These are phyloP conservation scores for Aspergillus ostianus DNA, from an alignment of 495 filamentous ascomycete species.

Conservation along the genomic window DNA sequence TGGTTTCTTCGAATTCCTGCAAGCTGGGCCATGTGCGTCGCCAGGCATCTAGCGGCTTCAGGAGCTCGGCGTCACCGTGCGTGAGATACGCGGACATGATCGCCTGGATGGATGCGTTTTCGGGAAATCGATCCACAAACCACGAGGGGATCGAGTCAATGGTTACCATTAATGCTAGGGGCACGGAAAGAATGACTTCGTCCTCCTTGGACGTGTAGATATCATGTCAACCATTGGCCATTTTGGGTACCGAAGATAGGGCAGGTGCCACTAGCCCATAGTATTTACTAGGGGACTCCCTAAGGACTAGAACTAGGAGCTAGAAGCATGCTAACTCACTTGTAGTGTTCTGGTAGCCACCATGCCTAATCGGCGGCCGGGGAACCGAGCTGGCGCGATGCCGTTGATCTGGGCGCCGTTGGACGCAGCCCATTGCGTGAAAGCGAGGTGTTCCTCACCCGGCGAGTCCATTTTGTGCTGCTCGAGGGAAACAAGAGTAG, in stretches of 20 bases:
- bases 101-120: slow-evolving; percentile 59
- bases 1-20: slow-evolving; percentile 50
- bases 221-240: neutral
- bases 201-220: slow-evolving; percentile 11
- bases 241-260: neutral
- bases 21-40: slow-evolving; percentile 58
- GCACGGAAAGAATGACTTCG: slow-evolving; percentile 55
- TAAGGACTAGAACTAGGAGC: neutral
- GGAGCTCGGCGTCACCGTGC: slow-evolving; percentile 28
- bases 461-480: slow-evolving; percentile 15
- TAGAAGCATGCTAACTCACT: slow-evolving; percentile 37
- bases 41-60: slow-evolving; percentile 49
- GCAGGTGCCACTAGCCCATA: neutral
- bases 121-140: slow-evolving; percentile 37
- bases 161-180: slow-evolving; percentile 59
- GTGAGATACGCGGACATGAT: slow-evolving; percentile 64
- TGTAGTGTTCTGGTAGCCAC: slow-evolving; percentile 59
- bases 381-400: slow-evolving; percentile 53
- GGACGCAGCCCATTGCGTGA: slow-evolving; percentile 54
- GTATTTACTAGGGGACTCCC: neutral
- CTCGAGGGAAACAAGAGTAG: neutral
- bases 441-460: slow-evolving; percentile 35
- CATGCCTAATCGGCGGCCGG: slow-evolving; percentile 66
- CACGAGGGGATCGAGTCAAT: slow-evolving; percentile 52
- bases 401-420: slow-evolving; percentile 56